phyloP scores from a whole-genome alignment of 106 monocot genomes.

The Platanthera zijinensis region DNA sequence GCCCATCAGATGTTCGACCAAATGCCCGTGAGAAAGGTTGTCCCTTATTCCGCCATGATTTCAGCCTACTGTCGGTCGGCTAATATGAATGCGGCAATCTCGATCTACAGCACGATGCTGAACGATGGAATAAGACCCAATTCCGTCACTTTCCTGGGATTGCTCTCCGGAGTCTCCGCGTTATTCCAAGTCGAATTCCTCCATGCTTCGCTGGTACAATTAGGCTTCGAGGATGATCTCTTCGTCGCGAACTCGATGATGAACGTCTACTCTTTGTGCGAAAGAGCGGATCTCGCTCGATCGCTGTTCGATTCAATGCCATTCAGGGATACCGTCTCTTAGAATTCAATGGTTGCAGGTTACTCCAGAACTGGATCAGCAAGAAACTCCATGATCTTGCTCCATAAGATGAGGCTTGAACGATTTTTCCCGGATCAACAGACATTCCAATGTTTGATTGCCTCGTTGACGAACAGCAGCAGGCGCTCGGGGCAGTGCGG shows the following conservation, averaged over 20 bases:
- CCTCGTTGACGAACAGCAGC: conserved; percentile 11
- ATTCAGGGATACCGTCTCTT: conserved; percentile 40
- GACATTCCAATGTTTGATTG: conserved; percentile 39
- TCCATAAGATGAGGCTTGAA: conserved; percentile 32
- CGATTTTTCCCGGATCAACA: conserved; percentile 34
- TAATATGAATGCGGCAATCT: conserved; percentile 20
- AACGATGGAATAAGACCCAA: conserved; percentile 33
- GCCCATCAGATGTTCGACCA: conserved; percentile 48
- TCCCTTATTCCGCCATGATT: conserved; percentile 59
- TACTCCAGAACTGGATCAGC: conserved; percentile 19
- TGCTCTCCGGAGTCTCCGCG: conserved; percentile 29
- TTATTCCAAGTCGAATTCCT: conserved; percentile 22
- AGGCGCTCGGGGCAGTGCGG: conserved; percentile 9
- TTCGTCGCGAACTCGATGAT: conserved; percentile 44
- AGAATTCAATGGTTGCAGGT: conserved; percentile 61
- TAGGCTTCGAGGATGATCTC: conserved; percentile 28
- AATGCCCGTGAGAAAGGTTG: conserved; percentile 30
- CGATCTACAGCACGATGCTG: conserved; percentile 30
- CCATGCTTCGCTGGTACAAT: conserved; percentile 20
- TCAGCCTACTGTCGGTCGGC: conserved; percentile 28
- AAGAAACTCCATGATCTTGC: conserved; percentile 21
- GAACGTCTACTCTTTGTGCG: conserved; percentile 31
- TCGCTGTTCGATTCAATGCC: conserved; percentile 52
- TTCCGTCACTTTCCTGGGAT: conserved; percentile 38
- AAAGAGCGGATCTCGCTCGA: conserved; percentile 18